Conservation (phyloP, 169 alveolate species). For the Plasmodium chabaudi region DNA sequence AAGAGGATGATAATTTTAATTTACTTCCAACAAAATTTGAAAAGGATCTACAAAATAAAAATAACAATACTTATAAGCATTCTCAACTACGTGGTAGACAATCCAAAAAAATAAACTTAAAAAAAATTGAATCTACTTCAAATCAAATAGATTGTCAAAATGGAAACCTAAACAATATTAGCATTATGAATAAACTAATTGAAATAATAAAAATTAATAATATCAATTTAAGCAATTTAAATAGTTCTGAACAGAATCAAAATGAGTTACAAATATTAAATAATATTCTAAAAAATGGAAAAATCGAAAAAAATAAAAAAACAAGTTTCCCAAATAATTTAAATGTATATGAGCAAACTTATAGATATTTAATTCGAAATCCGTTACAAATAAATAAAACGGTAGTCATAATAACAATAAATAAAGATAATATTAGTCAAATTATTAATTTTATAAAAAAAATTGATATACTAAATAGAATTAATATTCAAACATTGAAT, state of each 20-base stretch:
- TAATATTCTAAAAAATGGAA: constrained; percentile 16
- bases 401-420: constrained; percentile 79
- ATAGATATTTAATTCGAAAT: constrained; percentile 47
- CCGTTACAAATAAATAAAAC: constrained; percentile 69
- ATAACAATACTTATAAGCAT: not conserved
- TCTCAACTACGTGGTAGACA: not conserved
- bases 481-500: constrained; percentile 82
- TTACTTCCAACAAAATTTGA: constrained; percentile 25
- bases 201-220: constrained; percentile 65
- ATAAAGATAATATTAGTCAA: constrained; percentile 82
- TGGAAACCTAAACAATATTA: constrained; percentile 8
- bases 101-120: not conserved
- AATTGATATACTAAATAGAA: constrained; percentile 80
- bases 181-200: constrained; percentile 54
- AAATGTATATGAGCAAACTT: constrained; percentile 10
- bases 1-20: not conserved
- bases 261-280: constrained; percentile 46
- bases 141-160: not conserved
- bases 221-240: constrained; percentile 35
- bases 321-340: not conserved
- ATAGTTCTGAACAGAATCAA: constrained; percentile 26
- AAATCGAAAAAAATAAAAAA: not conserved
- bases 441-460: constrained; percentile 74
- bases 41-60: too few species aligned
- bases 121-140: not conserved